Conservation (phyloP, 192 early-diverging fungal species). For the Mortierella antarctica region DNA sequence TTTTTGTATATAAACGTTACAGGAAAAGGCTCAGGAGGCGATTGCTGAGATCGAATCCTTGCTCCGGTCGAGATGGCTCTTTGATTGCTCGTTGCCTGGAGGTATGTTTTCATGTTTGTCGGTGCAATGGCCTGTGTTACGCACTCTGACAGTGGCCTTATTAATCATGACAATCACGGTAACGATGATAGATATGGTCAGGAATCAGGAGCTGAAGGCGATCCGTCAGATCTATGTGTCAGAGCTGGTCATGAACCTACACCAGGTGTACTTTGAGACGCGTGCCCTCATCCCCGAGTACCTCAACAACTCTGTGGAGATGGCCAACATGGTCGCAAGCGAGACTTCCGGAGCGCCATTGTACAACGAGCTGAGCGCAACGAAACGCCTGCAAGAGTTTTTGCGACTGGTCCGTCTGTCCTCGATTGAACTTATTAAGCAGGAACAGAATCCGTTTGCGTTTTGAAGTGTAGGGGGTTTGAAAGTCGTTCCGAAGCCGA, state of each 20-base stretch:
- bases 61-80: slow-evolving; percentile 37
- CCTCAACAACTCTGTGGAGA: slow-evolving; percentile 53
- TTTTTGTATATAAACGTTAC: background rate
- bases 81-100: slow-evolving; percentile 27
- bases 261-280: slow-evolving; percentile 76
- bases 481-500: no score
- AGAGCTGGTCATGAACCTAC: slow-evolving; percentile 73
- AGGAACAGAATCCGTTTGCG: slow-evolving; percentile 30
- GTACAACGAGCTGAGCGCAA: slow-evolving; percentile 57
- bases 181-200: slow-evolving; percentile 21
- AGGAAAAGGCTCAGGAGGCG: slow-evolving; percentile 23
- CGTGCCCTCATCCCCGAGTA: slow-evolving; percentile 61
- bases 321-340: slow-evolving; percentile 66
- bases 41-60: slow-evolving; percentile 34
- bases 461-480: slow-evolving; percentile 1
- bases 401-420: slow-evolving; percentile 62
- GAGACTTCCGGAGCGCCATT: slow-evolving; percentile 59
- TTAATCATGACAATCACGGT: background rate
- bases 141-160: background rate
- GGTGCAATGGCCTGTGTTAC: background rate
- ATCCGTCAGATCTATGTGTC: slow-evolving; percentile 71
- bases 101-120: slow-evolving; percentile 11
- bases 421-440: slow-evolving; percentile 34
- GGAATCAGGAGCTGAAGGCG: slow-evolving; percentile 53
- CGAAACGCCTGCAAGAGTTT: slow-evolving; percentile 57